Evolutionary conservation across 371 early-diverging fungal species (phyloP).

Genomic region (Circinella minor): DNA sequence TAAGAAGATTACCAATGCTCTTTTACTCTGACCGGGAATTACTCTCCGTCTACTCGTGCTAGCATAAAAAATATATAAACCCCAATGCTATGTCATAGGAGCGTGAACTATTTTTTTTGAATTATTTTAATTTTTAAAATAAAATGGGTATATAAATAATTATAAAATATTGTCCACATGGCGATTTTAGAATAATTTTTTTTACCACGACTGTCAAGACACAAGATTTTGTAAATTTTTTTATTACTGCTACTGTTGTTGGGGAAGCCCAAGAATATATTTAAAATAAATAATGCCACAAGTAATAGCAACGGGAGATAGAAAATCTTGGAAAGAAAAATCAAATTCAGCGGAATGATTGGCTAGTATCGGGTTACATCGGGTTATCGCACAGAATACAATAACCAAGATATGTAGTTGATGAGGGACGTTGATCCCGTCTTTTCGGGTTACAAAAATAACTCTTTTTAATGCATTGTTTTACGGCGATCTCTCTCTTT

Average conservation of each 20-base stretch:
- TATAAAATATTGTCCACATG: neutral
- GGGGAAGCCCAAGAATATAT: no score
- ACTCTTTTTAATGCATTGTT: no score
- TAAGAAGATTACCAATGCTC: no score
- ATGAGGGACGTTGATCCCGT: slow-evolving; percentile 1
- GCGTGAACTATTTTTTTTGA: no score
- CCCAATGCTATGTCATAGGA: no score
- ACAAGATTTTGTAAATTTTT: neutral
- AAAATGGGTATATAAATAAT: no score
- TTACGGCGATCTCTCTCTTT: no score
- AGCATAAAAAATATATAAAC: no score
- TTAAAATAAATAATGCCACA: no score
- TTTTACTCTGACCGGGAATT: no score
- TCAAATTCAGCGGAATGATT: neutral
- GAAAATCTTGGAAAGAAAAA: slow-evolving; percentile 3
- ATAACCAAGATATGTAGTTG: neutral
- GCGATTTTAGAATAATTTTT: neutral
- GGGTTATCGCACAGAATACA: neutral
- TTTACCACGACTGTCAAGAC: slow-evolving; percentile 8
- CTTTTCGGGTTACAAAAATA: neutral
- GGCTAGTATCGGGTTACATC: slow-evolving; percentile 3
- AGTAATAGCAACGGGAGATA: neutral
- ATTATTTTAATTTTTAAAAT: no score
- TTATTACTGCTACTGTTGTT: neutral
- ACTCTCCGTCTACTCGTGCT: no score